Percentiles rank a stretch among this genome's conserved stretches.
Conservation (phyloP, 1,139 yeast species). For the Debaryomyces robertsiae region DNA sequence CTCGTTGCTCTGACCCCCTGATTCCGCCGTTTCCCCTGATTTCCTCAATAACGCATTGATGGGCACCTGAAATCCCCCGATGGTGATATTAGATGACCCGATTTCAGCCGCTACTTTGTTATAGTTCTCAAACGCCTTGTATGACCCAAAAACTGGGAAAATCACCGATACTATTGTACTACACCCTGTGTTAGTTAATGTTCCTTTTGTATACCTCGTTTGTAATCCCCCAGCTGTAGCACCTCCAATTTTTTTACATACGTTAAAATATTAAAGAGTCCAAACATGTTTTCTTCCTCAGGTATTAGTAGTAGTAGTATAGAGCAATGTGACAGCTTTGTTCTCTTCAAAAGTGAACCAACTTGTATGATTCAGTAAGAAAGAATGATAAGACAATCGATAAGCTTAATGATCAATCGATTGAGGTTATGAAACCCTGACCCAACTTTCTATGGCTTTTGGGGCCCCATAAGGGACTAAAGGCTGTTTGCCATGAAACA, state of each 20-base stretch:
- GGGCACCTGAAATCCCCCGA: conserved; percentile 42
- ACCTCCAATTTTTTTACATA: neutral
- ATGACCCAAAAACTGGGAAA: conserved; percentile 57
- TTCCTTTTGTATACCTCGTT: conserved; percentile 5
- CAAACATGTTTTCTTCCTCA: conserved; percentile 10
- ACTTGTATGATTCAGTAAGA: neutral
- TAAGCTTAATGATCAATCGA: conserved; percentile 6
- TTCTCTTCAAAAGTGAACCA: conserved; percentile 1
- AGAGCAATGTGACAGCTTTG: neutral
- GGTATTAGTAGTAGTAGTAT: conserved; percentile 2
- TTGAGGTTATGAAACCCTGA: conserved; percentile 5
- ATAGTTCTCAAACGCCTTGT: conserved; percentile 51
- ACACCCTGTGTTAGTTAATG: conserved; percentile 3
- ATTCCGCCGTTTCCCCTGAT: conserved; percentile 23
- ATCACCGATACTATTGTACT: conserved; percentile 43
- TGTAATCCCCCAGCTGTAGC: neutral
- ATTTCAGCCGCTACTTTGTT: conserved; percentile 26
- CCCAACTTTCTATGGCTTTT: neutral
- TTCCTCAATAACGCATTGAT: conserved; percentile 27
- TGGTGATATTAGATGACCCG: conserved; percentile 31
- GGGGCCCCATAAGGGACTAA: too few species aligned
- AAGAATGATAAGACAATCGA: conserved; percentile 8
- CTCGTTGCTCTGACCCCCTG: conserved; percentile 12
- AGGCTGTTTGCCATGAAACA: too few species aligned
- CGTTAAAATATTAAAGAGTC: conserved; percentile 13